phyloP scores from a whole-genome alignment of 2,329 filamentous ascomycete species.

The Didymella arachidicola region DNA sequence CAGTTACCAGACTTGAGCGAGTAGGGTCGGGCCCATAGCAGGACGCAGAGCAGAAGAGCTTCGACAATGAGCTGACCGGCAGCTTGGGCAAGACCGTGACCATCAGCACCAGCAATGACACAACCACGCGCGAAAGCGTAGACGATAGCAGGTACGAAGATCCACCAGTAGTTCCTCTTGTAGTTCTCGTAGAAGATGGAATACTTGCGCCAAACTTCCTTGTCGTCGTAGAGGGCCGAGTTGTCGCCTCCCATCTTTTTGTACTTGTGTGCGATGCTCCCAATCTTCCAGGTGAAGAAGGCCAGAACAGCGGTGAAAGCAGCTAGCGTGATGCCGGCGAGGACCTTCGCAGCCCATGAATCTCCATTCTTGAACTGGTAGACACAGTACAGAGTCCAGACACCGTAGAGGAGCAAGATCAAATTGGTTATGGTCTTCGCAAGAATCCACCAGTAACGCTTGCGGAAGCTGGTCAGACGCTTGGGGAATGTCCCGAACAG shows the following conservation, averaged over 20 bases:
- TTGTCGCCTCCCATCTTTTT: slow-evolving; percentile 78
- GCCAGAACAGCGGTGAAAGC: slow-evolving; percentile 82
- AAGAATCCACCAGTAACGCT: slow-evolving; percentile 95
- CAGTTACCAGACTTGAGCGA: slow-evolving; percentile 86
- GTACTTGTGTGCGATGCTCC: slow-evolving; percentile 74
- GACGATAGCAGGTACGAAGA: slow-evolving; percentile 86
- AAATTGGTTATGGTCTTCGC: slow-evolving; percentile 88
- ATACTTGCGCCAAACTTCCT: slow-evolving; percentile 92
- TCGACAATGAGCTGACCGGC: slow-evolving; percentile 83
- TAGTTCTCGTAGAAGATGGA: slow-evolving; percentile 97
- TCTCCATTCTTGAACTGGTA: slow-evolving; percentile 95
- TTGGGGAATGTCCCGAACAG: slow-evolving; percentile 88
- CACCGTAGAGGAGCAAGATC: slow-evolving; percentile 88
- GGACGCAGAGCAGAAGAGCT: slow-evolving; percentile 75
- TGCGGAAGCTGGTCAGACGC: slow-evolving; percentile 81
- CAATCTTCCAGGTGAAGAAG: slow-evolving; percentile 88
- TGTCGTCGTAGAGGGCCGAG: slow-evolving; percentile 81
- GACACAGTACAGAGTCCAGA: slow-evolving; percentile 95
- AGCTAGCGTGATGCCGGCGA: slow-evolving; percentile 81
- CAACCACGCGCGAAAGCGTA: slow-evolving; percentile 92
- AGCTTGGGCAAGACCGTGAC: slow-evolving; percentile 83
- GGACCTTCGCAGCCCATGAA: slow-evolving; percentile 87
- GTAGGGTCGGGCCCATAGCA: slow-evolving; percentile 87
- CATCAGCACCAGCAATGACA: slow-evolving; percentile 83
- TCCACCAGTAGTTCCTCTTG: slow-evolving; percentile 95